Evolutionary conservation across 1,284 basidiomycete genomes (phyloP).

Genomic region (Stygiomarasmius scandens): DNA sequence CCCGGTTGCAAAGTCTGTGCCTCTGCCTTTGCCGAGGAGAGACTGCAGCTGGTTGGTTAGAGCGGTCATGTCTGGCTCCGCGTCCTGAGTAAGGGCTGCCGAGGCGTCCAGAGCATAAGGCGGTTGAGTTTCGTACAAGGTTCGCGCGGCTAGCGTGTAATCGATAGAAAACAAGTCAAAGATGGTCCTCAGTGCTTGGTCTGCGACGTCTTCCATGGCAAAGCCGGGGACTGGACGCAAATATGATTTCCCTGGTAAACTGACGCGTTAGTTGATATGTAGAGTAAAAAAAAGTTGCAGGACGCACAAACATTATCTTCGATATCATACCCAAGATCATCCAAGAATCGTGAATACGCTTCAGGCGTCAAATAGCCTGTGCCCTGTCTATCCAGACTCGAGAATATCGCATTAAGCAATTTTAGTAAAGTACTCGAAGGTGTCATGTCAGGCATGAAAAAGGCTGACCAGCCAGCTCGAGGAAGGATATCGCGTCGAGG

Average conservation of each 20-base stretch:
- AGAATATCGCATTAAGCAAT: conserved; percentile 13
- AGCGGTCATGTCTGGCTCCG: background rate
- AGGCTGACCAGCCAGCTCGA: background rate
- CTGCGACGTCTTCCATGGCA: conserved; percentile 13
- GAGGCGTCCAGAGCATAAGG: background rate
- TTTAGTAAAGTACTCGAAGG: conserved; percentile 1
- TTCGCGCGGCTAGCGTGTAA: background rate
- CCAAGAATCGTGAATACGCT: conserved; percentile 15
- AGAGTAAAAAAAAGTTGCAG: background rate
- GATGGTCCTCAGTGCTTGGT: conserved; percentile 6
- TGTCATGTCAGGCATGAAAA: conserved; percentile 16
- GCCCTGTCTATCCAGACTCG: conserved; percentile 9
- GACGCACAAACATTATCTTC: conserved; percentile 16
- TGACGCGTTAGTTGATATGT: too few species aligned
- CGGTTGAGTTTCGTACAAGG: background rate
- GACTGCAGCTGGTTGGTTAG: background rate
- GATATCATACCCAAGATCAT: conserved; percentile 16
- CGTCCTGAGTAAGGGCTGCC: background rate
- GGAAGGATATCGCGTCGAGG: background rate
- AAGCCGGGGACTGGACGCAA: conserved; percentile 1
- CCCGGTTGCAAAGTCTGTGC: background rate
- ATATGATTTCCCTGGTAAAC: conserved; percentile 8
- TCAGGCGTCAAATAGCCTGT: conserved; percentile 12
- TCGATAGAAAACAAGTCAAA: conserved; percentile 17
- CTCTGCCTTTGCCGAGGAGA: background rate